These are phyloP conservation scores for Tephrocybe sp. DNA, from an alignment of 768 basidiomycete species.

Conservation along the genomic window DNA sequence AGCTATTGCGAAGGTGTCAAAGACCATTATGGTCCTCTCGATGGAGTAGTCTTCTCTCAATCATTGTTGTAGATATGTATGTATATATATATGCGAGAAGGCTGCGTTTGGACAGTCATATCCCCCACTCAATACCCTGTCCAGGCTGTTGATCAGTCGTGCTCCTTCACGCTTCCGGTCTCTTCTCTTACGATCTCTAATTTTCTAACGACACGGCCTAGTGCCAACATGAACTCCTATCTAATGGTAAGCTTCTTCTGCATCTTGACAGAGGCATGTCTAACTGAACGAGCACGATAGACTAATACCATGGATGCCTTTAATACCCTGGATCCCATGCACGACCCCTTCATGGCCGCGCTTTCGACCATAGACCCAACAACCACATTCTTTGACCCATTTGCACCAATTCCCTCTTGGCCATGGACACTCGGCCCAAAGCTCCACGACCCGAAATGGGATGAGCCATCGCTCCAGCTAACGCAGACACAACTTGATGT, in stretches of 20 bases:
- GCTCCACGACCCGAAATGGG: neutral
- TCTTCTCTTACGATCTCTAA: slow-evolving; percentile 8
- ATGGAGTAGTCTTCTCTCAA: no score
- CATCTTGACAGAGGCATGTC: neutral
- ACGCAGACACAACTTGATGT: slow-evolving; percentile 11
- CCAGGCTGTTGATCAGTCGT: slow-evolving; percentile 23
- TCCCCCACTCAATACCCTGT: neutral
- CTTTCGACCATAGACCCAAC: slow-evolving; percentile 9
- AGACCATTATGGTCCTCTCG: no score
- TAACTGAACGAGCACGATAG: slow-evolving; percentile 3
- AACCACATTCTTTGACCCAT: slow-evolving; percentile 18
- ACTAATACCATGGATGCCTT: slow-evolving; percentile 12
- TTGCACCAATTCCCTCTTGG: slow-evolving; percentile 5
- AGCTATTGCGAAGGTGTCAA: no score
- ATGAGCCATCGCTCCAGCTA: neutral
- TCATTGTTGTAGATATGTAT: no score
- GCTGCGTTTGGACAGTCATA: neutral
- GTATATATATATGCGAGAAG: slow-evolving; percentile 9
- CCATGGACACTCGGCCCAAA: slow-evolving; percentile 11
- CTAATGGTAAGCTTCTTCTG: slow-evolving; percentile 10
- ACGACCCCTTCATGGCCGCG: slow-evolving; percentile 11
- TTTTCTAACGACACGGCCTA: slow-evolving; percentile 12
- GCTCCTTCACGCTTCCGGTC: neutral
- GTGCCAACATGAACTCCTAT: slow-evolving; percentile 16
- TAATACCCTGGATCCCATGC: slow-evolving; percentile 10